These are phyloP conservation scores for Aaosphaeria arxii DNA, from an alignment of 2,329 filamentous ascomycete genomes.

Conservation along the genomic window DNA sequence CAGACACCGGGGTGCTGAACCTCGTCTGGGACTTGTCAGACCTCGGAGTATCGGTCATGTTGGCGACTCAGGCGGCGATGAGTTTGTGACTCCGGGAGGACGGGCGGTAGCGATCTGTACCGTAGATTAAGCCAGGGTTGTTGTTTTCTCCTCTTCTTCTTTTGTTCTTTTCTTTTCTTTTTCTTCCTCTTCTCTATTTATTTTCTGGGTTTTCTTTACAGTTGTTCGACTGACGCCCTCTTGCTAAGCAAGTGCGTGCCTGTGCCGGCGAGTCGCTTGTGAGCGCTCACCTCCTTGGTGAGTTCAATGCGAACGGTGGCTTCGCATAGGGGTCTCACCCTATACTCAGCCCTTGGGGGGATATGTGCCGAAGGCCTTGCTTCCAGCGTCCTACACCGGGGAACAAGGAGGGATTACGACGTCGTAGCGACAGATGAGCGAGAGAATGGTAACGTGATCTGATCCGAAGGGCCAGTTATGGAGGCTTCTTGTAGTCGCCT, in stretches of 20 bases:
- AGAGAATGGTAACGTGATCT: neutral
- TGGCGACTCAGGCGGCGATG: slow-evolving; percentile 30
- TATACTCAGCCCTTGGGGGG: slow-evolving; percentile 41
- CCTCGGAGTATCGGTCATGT: slow-evolving; percentile 55
- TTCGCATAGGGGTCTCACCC: slow-evolving; percentile 46
- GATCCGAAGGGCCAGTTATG: slow-evolving; percentile 69
- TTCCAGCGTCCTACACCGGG: slow-evolving; percentile 20
- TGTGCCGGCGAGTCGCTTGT: slow-evolving; percentile 49
- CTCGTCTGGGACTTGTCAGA: slow-evolving; percentile 66
- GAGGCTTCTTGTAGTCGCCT: slow-evolving; percentile 89
- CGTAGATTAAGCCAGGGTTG: slow-evolving; percentile 23
- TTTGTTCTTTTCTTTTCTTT: too few species aligned
- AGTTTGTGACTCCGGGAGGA: slow-evolving; percentile 13
- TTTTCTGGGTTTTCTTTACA: too few species aligned
- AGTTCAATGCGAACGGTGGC: slow-evolving; percentile 50
- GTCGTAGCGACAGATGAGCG: slow-evolving; percentile 10
- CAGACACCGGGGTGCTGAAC: slow-evolving; percentile 71
- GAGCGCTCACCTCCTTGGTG: slow-evolving; percentile 52
- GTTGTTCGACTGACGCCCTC: slow-evolving; percentile 6
- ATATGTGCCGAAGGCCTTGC: slow-evolving; percentile 18
- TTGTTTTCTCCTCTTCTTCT: neutral
- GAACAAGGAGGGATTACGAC: slow-evolving; percentile 13
- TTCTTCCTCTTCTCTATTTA: too few species aligned
- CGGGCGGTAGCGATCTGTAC: slow-evolving; percentile 2
- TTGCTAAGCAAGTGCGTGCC: slow-evolving; percentile 29